phyloP scores from a whole-genome alignment of 140 eudicot species.

The Flaveria floridana region DNA sequence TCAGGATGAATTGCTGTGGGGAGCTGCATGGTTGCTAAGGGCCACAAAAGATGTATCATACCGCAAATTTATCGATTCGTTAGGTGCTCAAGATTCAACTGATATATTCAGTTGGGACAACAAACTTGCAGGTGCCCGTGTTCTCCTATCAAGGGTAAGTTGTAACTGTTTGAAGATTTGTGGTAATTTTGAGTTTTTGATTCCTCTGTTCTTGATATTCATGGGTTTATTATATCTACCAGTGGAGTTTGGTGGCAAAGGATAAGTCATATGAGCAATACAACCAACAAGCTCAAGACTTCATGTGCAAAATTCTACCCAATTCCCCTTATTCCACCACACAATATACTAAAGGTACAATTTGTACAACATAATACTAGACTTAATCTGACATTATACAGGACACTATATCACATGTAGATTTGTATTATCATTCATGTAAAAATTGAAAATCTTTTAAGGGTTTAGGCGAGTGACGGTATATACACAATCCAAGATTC shows the following conservation, averaged over 20 bases:
- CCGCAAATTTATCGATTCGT: conserved; percentile 47
- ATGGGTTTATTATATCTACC: not conserved
- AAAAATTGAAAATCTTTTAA: not conserved
- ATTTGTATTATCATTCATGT: not conserved
- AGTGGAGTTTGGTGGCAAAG: conserved; percentile 58
- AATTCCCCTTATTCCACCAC: conserved; percentile 78
- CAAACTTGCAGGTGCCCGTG: conserved; percentile 84
- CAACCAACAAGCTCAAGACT: conserved; percentile 73
- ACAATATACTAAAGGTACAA: conserved; percentile 72
- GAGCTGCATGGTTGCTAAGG: conserved; percentile 83
- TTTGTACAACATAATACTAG: too few species aligned
- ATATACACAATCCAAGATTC: not conserved
- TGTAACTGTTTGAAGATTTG: not conserved
- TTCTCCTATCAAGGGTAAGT: conserved; percentile 76
- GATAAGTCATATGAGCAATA: conserved; percentile 53
- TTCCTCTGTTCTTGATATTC: not conserved
- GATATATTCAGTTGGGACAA: conserved; percentile 95
- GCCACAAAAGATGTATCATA: conserved; percentile 67
- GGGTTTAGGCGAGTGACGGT: not conserved
- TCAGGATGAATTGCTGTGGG: conserved; percentile 93
- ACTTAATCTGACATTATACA: not conserved
- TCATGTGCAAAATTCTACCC: conserved; percentile 81
- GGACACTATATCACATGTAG: not conserved
- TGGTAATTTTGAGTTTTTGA: not conserved
- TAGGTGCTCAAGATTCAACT: conserved; percentile 62